phyloP scores from a whole-genome alignment of 2,329 filamentous ascomycete genomes.

The Metarhizium sp. region DNA sequence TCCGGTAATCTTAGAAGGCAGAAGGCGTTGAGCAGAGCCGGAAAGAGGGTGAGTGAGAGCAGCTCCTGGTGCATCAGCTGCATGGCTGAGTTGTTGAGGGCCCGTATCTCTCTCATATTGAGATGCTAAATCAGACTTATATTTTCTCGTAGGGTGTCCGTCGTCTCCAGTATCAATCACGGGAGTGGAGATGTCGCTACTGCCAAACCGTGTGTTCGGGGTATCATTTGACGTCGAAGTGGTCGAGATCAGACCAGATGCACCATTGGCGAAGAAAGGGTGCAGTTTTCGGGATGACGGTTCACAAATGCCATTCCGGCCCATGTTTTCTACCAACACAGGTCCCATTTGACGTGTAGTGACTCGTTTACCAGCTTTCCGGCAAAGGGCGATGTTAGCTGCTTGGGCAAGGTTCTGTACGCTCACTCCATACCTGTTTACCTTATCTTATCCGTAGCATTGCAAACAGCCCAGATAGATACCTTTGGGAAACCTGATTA shows the following conservation, averaged over 20 bases:
- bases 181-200: background rate
- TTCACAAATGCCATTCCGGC: slow-evolving; percentile 26
- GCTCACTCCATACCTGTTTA: background rate
- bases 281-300: slow-evolving; percentile 37
- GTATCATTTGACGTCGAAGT: background rate
- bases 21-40: background rate
- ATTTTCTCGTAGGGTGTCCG: background rate
- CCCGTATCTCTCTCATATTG: slow-evolving; percentile 2
- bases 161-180: background rate
- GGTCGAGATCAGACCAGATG: slow-evolving; percentile 7
- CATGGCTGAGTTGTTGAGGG: background rate
- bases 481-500: background rate
- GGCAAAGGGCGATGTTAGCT: background rate
- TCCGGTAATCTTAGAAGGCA: background rate
- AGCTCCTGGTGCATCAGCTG: background rate
- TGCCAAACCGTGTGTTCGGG: background rate
- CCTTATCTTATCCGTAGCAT: background rate
- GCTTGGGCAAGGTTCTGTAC: background rate
- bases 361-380: background rate
- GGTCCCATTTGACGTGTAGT: slow-evolving; percentile 27
- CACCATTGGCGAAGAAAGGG: slow-evolving; percentile 39
- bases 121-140: slow-evolving; percentile 7
- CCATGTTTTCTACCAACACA: slow-evolving; percentile 34
- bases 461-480: background rate
- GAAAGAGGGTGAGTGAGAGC: background rate